Evolutionary conservation across 2,329 filamentous ascomycete genomes (phyloP).

Genomic region (Emmonsia crescens): DNA sequence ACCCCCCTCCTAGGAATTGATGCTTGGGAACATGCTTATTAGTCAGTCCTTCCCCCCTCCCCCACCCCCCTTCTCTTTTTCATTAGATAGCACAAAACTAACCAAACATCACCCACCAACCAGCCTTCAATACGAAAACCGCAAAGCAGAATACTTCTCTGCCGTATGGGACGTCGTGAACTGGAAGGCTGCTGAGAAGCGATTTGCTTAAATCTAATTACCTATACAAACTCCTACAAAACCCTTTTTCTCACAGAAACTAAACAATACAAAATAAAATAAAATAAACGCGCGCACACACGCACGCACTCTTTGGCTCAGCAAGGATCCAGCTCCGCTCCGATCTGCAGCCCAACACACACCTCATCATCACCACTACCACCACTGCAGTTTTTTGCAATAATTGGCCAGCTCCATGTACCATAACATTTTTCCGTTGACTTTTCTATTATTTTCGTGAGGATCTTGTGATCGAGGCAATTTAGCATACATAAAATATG

Average conservation of each 20-base stretch:
- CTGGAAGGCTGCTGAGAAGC: slow-evolving; percentile 80
- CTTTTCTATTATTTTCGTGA: too few species aligned
- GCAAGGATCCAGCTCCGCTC: too few species aligned
- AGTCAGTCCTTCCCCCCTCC: slow-evolving; percentile 41
- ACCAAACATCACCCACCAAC: not conserved
- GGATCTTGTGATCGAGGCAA: too few species aligned
- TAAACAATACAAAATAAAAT: too few species aligned
- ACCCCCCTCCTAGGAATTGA: slow-evolving; percentile 79
- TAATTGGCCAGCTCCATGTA: too few species aligned
- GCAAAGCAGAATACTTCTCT: slow-evolving; percentile 90
- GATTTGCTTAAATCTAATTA: slow-evolving; percentile 44
- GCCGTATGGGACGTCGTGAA: slow-evolving; percentile 93
- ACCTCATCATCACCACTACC: too few species aligned
- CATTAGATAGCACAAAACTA: not conserved
- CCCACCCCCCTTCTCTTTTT: not conserved
- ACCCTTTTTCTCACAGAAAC: not conserved
- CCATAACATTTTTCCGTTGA: too few species aligned
- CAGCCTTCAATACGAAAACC: slow-evolving; percentile 85
- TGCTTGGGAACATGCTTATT: slow-evolving; percentile 95
- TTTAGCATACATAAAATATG: too few species aligned
- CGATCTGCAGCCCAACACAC: too few species aligned
- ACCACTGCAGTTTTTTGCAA: too few species aligned
- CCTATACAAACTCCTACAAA: not conserved
- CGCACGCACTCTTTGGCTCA: too few species aligned
- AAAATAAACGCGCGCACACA: too few species aligned